These are phyloP conservation scores for Arabidopsis hybrid DNA, from an alignment of 441 rosid species.

Conservation along the genomic window DNA sequence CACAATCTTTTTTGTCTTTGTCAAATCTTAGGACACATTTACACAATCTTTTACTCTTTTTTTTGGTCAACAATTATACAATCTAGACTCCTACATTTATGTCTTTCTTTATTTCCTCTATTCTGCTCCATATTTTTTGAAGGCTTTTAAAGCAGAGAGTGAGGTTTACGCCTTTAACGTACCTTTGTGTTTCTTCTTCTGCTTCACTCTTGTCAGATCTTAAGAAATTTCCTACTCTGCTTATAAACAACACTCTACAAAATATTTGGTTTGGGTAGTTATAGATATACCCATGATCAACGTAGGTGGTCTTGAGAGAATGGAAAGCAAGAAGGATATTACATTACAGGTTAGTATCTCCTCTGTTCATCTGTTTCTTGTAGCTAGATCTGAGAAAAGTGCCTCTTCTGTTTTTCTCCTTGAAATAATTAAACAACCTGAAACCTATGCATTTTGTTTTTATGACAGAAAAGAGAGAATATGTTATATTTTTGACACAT, in stretches of 20 bases:
- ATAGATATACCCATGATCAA: conserved; percentile 30
- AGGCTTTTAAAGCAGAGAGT: conserved; percentile 24
- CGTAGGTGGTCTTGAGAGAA: conserved; percentile 20
- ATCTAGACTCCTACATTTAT: conserved; percentile 22
- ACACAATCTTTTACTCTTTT: too few relatives aligned
- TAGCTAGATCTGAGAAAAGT: conserved; percentile 31
- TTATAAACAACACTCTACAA: conserved; percentile 6
- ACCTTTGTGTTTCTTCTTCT: conserved; percentile 28
- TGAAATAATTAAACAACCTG: background rate
- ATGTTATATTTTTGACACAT: background rate
- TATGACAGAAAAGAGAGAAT: background rate
- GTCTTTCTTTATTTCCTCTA: conserved; percentile 24
- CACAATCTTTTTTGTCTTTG: too few relatives aligned
- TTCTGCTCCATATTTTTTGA: conserved; percentile 23
- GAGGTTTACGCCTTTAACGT: conserved; percentile 20
- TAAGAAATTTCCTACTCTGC: conserved; percentile 11
- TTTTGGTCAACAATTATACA: background rate
- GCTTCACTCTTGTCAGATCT: conserved; percentile 28
- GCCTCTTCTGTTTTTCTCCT: conserved; percentile 19
- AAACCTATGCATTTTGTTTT: background rate
- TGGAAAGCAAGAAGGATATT: conserved; percentile 4
- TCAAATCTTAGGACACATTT: too few relatives aligned
- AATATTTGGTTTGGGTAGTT: conserved; percentile 10
- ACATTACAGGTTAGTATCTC: conserved; percentile 29
- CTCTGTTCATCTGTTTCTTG: background rate